Conservation (phyloP, 345 rosid genomes). For the Brassica cretica region DNA sequence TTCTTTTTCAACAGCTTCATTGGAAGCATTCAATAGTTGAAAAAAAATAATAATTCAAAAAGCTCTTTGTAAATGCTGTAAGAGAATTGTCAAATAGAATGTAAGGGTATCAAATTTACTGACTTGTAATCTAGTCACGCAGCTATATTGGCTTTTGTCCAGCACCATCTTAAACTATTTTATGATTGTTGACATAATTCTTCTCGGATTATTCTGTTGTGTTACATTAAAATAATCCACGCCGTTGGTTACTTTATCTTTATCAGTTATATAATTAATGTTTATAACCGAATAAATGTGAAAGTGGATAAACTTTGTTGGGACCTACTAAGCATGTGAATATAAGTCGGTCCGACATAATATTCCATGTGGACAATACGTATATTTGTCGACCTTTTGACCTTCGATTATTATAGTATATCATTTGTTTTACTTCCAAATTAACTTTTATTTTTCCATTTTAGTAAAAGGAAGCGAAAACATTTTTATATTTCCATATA, state of each 20-base stretch:
- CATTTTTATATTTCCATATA: too few species aligned
- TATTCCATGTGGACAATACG: conserved; percentile 28
- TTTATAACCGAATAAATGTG: conserved; percentile 24
- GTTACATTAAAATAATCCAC: conserved; percentile 24
- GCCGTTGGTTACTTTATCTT: conserved; percentile 36
- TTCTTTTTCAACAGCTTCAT: too few species aligned
- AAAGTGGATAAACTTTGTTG: conserved; percentile 31
- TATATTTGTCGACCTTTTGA: conserved; percentile 21
- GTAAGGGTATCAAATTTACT: conserved; percentile 21
- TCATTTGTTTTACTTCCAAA: too few species aligned
- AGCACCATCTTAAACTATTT: conserved; percentile 24
- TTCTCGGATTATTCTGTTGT: conserved; percentile 24
- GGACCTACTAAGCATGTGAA: conserved; percentile 34
- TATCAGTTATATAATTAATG: conserved; percentile 18
- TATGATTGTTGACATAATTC: conserved; percentile 13
- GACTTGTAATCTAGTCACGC: conserved; percentile 39
- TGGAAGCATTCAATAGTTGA: too few species aligned
- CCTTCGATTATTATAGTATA: conserved; percentile 8
- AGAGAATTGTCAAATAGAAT: conserved; percentile 32
- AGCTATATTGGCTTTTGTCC: conserved; percentile 26
- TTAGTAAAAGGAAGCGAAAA: too few species aligned
- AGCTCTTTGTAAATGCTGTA: too few species aligned
- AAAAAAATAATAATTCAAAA: too few species aligned
- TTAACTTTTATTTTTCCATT: too few species aligned
- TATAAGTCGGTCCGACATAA: conserved; percentile 19